phyloP scores from a whole-genome alignment of 345 rosid species.

The Triadica sebifera region DNA sequence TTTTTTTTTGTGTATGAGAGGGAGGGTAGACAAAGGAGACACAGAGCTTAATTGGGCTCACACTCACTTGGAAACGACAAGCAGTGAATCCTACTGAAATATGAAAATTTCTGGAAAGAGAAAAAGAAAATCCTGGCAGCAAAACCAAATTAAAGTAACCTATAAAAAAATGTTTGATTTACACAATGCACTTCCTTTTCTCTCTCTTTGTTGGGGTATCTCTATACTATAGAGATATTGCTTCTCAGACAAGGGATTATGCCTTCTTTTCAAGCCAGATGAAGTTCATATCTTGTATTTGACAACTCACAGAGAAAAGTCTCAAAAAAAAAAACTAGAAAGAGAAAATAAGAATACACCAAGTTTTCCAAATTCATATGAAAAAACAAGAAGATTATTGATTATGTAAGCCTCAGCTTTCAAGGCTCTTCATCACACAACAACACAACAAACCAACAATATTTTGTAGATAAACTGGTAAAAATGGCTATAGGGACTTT shows the following conservation, averaged over 20 bases:
- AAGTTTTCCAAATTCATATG: not conserved
- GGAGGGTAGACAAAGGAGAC: too few relatives aligned
- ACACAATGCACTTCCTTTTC: too few relatives aligned
- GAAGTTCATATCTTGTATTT: not conserved
- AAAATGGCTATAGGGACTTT: not conserved
- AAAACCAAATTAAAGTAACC: not conserved
- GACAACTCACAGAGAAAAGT: slow-evolving; percentile 1
- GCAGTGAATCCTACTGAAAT: not conserved
- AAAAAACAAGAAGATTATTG: not conserved
- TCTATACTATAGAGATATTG: slow-evolving; percentile 18
- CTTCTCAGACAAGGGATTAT: slow-evolving; percentile 25
- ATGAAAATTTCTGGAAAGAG: not conserved
- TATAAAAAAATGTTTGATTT: too few relatives aligned
- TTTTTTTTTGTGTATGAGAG: too few relatives aligned
- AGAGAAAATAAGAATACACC: too few relatives aligned
- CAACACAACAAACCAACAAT: not conserved
- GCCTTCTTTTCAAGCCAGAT: not conserved
- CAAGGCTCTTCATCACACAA: not conserved
- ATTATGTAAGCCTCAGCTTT: not conserved
- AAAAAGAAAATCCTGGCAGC: not conserved
- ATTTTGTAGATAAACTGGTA: too few relatives aligned
- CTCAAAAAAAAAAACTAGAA: not conserved
- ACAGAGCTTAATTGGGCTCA: too few relatives aligned
- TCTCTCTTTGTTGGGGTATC: too few relatives aligned
- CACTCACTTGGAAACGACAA: too few relatives aligned